Evolutionary conservation across 73 alveolate species (phyloP).

Genomic region (Blepharisma stoltei): DNA sequence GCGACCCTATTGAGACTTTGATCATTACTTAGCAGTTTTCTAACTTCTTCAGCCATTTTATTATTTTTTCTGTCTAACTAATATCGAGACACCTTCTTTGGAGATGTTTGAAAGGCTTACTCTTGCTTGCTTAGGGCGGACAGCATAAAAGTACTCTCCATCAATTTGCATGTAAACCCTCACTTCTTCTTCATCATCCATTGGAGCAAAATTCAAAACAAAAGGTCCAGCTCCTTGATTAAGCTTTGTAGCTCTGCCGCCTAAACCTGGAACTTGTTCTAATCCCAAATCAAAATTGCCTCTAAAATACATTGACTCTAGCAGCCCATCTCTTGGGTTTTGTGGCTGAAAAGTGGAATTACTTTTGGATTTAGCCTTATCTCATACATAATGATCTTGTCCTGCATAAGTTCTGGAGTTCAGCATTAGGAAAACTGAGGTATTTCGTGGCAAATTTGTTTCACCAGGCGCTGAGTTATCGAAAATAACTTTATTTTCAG

Average conservation of each 20-base stretch:
- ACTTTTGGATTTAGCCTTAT: conserved; percentile 36
- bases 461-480: neutral
- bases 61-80: too few species aligned
- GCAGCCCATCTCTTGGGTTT: conserved; percentile 61
- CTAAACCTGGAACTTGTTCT: conserved; percentile 34
- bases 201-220: conserved; percentile 31
- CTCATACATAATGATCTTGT: conserved; percentile 82
- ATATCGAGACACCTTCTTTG: too few species aligned
- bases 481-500: neutral
- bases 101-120: neutral
- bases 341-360: conserved; percentile 28
- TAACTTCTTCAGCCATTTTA: neutral
- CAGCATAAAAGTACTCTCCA: conserved; percentile 57
- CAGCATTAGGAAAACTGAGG: conserved; percentile 69
- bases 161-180: conserved; percentile 58
- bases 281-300: conserved; percentile 48
- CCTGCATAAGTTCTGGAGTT: conserved; percentile 85
- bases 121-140: neutral
- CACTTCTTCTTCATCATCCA: conserved; percentile 21
- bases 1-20: neutral
- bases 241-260: conserved; percentile 54
- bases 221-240: conserved; percentile 72
- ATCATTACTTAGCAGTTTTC: conserved; percentile 4
- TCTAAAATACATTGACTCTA: conserved; percentile 58
- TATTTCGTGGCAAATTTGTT: conserved; percentile 69